A percentile compares a stretch with the other conserved stretches of the same genome.
Evolutionary conservation across 1,284 basidiomycete species (phyloP).

Genomic region (Trichosporon sp.): DNA sequence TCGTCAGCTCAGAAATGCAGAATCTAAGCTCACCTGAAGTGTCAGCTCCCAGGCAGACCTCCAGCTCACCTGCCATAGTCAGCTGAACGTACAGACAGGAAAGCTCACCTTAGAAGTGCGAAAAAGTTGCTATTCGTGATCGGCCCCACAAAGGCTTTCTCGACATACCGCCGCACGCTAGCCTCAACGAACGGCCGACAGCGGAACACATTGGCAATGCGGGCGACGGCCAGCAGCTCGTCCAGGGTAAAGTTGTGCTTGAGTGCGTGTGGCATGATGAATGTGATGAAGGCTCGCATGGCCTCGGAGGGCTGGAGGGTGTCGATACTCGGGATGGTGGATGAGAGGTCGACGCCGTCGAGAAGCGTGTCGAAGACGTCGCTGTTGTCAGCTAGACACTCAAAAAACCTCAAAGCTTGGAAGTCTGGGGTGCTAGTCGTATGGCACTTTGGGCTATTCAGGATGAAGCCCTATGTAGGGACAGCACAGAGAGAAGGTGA

Average conservation of each 20-base stretch:
- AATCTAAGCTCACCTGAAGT: neutral
- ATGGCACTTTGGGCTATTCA: too few relatives aligned
- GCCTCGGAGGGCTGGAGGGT: neutral
- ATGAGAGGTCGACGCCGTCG: neutral
- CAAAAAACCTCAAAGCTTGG: neutral
- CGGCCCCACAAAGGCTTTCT: neutral
- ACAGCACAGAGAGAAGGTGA: neutral
- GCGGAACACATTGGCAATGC: neutral
- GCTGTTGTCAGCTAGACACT: neutral
- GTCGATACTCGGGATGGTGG: neutral
- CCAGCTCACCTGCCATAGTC: neutral
- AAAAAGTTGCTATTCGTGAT: constrained; percentile 2
- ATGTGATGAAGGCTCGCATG: neutral
- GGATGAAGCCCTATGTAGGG: too few relatives aligned
- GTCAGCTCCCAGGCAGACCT: neutral
- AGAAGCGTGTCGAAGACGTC: constrained; percentile 1
- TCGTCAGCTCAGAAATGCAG: neutral
- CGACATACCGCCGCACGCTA: neutral
- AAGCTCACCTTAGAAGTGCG: neutral
- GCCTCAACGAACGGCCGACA: neutral
- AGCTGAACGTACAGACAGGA: neutral
- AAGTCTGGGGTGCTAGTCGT: too few relatives aligned
- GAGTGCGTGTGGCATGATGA: neutral
- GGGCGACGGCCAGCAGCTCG: neutral
- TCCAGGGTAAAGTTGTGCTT: neutral